Base-by-base conservation (phyloP, 306 rosid genomes). In the Vigna hirtella region DNA sequence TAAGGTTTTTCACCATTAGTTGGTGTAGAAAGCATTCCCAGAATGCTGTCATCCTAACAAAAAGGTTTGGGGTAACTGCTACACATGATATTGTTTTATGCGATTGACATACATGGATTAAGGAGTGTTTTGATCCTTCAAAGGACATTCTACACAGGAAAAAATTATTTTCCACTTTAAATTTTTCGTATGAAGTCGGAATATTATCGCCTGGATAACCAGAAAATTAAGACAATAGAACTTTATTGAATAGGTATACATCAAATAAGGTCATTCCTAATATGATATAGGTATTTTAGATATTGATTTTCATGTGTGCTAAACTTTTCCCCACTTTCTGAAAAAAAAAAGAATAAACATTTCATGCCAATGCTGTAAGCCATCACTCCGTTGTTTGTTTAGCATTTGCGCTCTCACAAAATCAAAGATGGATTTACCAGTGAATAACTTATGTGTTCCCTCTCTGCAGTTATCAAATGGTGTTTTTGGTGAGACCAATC, bases 401-500 rank as follows among this genome's bases (percentile, higher is more conserved):
- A 59, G 49, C 14, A 43, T 48, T 58, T 48, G 50, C 38, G 73
- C 61, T 14, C 61, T 73, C 62, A 42, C 28, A 24, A 24, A 30
- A 61, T 77, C 49, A 32, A 52, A 77, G 78, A 77, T 79, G 53
- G 61, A 48, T 74, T 63, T 78, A 36, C 56, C 70, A 17, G 18
- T 72, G 52, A 22, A 74, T 66, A 70, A 49, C 64, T 73, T 59
- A 56, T 8, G 13, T 38, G 3, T 76, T 58, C 69, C 86, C 79
- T 62, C 79, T 77, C 77, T 87, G 83, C 94, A 96, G 98, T 80
- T 88, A 95, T 82, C 91, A 77, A 87, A 76, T 69, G 94, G 93
- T 47, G 72, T 38, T 82, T 91, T 90, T 80, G 93, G 96, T 7
- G 99, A 93, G 89, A 96, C 99, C 84, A 96, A 96, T 90, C 99